Percentiles rank a stretch among this genome's conserved stretches.
Evolutionary conservation across 176 grass and related monocot genomes (phyloP).

Genomic region (Oryza nivara): DNA sequence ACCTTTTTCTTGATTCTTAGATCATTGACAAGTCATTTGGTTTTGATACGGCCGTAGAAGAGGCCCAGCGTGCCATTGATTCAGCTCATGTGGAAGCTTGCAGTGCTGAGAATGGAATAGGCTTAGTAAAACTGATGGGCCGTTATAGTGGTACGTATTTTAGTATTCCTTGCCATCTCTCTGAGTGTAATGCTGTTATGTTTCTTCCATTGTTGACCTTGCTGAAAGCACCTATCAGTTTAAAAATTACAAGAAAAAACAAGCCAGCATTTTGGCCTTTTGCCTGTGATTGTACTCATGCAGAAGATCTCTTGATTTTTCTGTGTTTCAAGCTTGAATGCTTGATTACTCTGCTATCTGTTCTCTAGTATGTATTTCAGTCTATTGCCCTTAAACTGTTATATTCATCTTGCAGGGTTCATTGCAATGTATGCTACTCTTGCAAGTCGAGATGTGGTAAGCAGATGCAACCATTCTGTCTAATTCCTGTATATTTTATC

Average conservation of each 20-base stretch:
- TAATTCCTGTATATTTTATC: background rate
- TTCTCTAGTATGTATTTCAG: background rate
- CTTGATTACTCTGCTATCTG: background rate
- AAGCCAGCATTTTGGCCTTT: background rate
- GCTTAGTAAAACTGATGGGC: conserved; percentile 96
- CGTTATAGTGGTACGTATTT: conserved; percentile 92
- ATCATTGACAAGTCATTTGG: conserved; percentile 99
- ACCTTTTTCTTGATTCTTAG: conserved; percentile 52
- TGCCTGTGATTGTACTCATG: background rate
- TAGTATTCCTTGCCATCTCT: conserved; percentile 6
- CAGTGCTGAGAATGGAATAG: conserved; percentile 96
- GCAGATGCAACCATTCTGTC: conserved; percentile 19
- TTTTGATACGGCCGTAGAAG: conserved; percentile 96
- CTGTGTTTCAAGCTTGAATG: conserved; percentile 24
- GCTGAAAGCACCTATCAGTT: background rate
- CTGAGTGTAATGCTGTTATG: background rate
- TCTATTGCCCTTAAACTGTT: conserved; percentile 21
- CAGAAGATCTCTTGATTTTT: conserved; percentile 16
- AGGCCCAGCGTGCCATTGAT: conserved; percentile 99
- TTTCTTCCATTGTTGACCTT: background rate
- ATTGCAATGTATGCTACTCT: conserved; percentile 98
- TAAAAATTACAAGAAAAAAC: background rate
- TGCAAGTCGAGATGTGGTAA: conserved; percentile 95
- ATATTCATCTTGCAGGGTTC: conserved; percentile 61
- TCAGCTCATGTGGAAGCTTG: conserved; percentile 95